A percentile compares a stretch with the other conserved stretches of the same genome.
These are phyloP conservation scores for Aspergillus arachidicola DNA, from an alignment of 2,329 filamentous ascomycete genomes.

Conservation along the genomic window DNA sequence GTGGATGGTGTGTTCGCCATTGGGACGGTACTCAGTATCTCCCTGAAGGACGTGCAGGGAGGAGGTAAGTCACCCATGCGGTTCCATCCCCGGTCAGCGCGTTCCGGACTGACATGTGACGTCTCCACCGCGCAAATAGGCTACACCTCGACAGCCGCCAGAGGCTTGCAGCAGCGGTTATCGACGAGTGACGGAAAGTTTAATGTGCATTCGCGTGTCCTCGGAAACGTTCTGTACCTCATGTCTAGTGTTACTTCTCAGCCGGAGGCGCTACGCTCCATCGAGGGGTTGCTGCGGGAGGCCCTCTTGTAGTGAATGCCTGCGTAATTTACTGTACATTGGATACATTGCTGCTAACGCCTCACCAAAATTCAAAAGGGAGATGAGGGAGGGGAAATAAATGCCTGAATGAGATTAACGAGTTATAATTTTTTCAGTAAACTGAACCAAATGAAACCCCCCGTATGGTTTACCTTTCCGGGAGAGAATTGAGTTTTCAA, in stretches of 20 bases:
- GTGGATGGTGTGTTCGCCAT: conserved; percentile 72
- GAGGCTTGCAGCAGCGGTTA: conserved; percentile 55
- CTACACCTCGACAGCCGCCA: conserved; percentile 60
- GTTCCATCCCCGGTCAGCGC: background rate
- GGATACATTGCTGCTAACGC: background rate
- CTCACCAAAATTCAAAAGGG: background rate
- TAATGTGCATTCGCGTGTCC: conserved; percentile 60
- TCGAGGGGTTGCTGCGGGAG: conserved; percentile 46
- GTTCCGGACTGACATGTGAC: conserved; percentile 18
- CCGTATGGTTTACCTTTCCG: background rate
- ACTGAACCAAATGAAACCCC: background rate
- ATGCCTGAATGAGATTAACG: background rate
- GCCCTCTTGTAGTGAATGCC: conserved; percentile 29
- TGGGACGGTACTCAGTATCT: conserved; percentile 73
- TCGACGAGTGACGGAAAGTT: conserved; percentile 43
- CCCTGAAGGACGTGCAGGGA: conserved; percentile 52
- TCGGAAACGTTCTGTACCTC: conserved; percentile 64
- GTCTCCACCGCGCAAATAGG: conserved; percentile 38
- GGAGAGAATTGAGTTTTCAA: background rate
- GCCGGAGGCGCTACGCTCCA: conserved; percentile 41
- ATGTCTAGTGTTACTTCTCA: conserved; percentile 60
- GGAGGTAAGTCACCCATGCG: conserved; percentile 39
- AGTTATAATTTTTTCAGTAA: background rate
- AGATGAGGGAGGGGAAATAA: too few species aligned
- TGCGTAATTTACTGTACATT: background rate